phyloP scores from a whole-genome alignment of 345 rosid genomes.

The Anastatica hierochuntica region DNA sequence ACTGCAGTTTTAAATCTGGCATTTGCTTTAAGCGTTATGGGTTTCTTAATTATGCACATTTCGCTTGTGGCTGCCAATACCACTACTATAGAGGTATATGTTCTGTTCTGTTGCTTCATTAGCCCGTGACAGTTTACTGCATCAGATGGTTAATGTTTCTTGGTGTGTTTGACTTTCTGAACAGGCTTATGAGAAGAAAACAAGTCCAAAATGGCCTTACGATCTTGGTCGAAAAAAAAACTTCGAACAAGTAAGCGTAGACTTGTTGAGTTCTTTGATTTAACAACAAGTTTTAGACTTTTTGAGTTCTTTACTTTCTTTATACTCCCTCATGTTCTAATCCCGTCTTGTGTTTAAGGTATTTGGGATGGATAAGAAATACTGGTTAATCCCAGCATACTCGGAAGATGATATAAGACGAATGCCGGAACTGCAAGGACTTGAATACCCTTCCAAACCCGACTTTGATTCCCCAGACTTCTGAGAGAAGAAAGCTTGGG shows the following conservation, averaged over 20 bases:
- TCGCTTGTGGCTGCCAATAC: conserved; percentile 79
- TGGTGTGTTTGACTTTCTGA: background rate
- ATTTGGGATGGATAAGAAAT: conserved; percentile 71
- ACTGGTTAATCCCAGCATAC: conserved; percentile 79
- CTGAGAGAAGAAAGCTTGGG: conserved; percentile 9
- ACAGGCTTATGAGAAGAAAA: conserved; percentile 97
- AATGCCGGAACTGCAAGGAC: conserved; percentile 89
- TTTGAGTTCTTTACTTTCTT: background rate
- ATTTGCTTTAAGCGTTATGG: conserved; percentile 87
- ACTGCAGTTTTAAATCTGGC: conserved; percentile 80
- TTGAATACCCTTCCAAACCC: conserved; percentile 80
- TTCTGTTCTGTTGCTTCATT: background rate
- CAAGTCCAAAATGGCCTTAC: conserved; percentile 80
- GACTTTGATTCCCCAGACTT: conserved; percentile 68
- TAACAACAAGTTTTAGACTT: background rate
- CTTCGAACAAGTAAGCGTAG: conserved; percentile 88
- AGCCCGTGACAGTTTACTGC: background rate
- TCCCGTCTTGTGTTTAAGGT: conserved; percentile 33
- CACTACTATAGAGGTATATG: conserved; percentile 83
- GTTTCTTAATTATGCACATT: conserved; percentile 89
- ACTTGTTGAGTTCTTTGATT: background rate
- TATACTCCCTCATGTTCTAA: background rate
- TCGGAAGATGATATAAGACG: conserved; percentile 76
- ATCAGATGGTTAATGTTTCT: background rate
- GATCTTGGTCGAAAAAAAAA: conserved; percentile 85